Evolutionary conservation across 352 stramenopile genomes (phyloP).

Genomic region (Phytophthora tentaculata): DNA sequence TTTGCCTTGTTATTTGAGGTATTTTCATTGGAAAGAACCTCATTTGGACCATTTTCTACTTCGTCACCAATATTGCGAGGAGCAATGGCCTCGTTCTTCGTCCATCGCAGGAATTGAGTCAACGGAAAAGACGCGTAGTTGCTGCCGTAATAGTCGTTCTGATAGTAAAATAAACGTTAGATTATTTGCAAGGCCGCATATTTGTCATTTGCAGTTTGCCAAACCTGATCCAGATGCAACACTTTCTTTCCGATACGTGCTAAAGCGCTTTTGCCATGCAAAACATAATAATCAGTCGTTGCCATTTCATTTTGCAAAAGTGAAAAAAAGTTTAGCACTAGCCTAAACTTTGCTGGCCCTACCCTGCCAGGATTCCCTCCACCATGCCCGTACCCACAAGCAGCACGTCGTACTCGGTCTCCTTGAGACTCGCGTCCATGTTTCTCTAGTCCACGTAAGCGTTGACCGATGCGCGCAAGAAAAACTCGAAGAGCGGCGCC

Average conservation of each 20-base stretch:
- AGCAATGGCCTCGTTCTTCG: conserved; percentile 48
- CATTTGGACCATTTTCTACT: conserved; percentile 21
- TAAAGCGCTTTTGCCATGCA: conserved; percentile 46
- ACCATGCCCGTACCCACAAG: conserved; percentile 84
- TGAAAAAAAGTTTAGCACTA: conserved; percentile 3
- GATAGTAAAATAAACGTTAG: conserved; percentile 2
- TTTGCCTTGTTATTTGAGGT: conserved; percentile 6
- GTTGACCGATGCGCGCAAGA: conserved; percentile 26
- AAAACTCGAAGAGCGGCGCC: conserved; percentile 35
- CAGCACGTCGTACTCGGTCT: conserved; percentile 74
- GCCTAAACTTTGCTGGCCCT: conserved; percentile 16
- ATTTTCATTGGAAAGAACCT: not conserved
- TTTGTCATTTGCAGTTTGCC: conserved; percentile 5
- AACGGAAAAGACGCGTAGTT: conserved; percentile 80
- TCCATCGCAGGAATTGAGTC: conserved; percentile 64
- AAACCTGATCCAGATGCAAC: conserved; percentile 79
- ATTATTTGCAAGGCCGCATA: not conserved
- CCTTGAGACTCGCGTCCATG: conserved; percentile 67
- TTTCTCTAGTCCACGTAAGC: conserved; percentile 28
- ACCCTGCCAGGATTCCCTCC: conserved; percentile 81
- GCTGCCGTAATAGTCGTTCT: conserved; percentile 88
- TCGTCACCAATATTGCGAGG: conserved; percentile 47
- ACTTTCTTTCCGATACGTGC: conserved; percentile 75
- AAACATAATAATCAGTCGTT: conserved; percentile 6
- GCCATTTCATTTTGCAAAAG: conserved; percentile 10